Conservation (phyloP, 129 eudicot genomes). For the Flaveria linearis region DNA sequence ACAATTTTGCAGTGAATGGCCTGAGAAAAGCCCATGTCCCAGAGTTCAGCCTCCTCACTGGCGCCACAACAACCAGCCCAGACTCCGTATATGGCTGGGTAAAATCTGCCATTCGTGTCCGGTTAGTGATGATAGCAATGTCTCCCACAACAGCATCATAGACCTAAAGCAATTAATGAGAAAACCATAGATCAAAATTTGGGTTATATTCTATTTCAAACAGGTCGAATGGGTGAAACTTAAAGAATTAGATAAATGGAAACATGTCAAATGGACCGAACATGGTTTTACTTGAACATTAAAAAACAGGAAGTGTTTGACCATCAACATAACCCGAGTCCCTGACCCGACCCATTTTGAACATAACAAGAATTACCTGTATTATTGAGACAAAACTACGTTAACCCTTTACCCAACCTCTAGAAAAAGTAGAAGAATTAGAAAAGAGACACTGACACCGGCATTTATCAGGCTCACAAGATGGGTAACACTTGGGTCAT, state of each 20-base stretch:
- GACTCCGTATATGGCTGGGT: constrained; percentile 69
- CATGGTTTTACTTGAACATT: too few relatives aligned
- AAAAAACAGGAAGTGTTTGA: background rate
- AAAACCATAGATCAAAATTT: background rate
- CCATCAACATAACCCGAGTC: background rate
- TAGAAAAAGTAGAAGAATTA: background rate
- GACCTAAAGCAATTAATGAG: constrained; percentile 31
- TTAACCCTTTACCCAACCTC: background rate
- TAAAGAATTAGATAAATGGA: background rate
- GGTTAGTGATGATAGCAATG: constrained; percentile 54
- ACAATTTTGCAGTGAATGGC: constrained; percentile 54
- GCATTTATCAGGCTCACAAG: constrained; percentile 55
- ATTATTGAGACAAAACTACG: background rate
- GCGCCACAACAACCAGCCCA: constrained; percentile 72
- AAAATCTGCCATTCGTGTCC: constrained; percentile 63
- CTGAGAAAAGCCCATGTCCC: constrained; percentile 60
- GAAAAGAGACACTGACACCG: constrained; percentile 48
- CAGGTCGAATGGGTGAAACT: constrained; percentile 1
- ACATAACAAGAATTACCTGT: background rate
- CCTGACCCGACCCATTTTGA: background rate
- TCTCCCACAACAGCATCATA: constrained; percentile 70
- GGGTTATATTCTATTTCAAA: background rate
- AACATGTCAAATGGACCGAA: background rate
- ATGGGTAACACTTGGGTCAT: constrained; percentile 58
- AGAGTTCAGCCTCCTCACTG: constrained; percentile 47